Evolutionary conservation across 1,284 basidiomycete genomes (phyloP), one percentile per base, ranked within the genome.

Genomic region (Melanopsichium pennsylvanicum): DNA sequence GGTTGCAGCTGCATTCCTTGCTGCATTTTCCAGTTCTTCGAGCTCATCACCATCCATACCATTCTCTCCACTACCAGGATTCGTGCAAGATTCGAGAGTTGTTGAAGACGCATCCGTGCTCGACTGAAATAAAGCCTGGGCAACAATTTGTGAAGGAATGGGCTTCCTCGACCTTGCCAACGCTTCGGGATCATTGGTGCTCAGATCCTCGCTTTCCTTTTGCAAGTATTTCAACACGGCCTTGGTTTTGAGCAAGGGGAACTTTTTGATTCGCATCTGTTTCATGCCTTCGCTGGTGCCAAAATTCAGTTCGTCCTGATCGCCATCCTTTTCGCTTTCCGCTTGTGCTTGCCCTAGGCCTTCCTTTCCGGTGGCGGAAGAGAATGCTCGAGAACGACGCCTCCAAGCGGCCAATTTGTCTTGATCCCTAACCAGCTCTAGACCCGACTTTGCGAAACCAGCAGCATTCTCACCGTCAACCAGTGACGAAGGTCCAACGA

Each of bases 261-360:
- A 78, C 54, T 74, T 70, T 26, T 58, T 46, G 12, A 59, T 40
- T 4, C 64, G 64, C 60, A 75, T 55, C 19, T 32, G 16, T 29
- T 57, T 61, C 49, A 63, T 67, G 4, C 51, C 52, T 3, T 31
- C 68, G 10, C 57, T 78, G 13, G 84, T 83, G 9, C 90, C 82
- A 71, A 88, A 90, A 82, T 96, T 96, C 36, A 90, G 81, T 82
- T 96, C 93, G 4, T 86, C 85, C 40, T 86, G 84, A 6, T 86
- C 84, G 16, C 85, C 74, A 4, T 85, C 86, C n/a, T n/a, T n/a
- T n/a, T n/a, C n/a, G n/a, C n/a, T n/a, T n/a, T n/a, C n/a, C n/a
- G n/a, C n/a, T 0, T 84, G 27, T 29, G 8, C 27, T 29, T 29
- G 27, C 27, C 27, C 81, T 3, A 85, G 86, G 26, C 39, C 37